Evolutionary conservation across 1,284 basidiomycete species (phyloP), one percentile per base, ranked within the genome.

Genomic region (Heterobasidion annosum): DNA sequence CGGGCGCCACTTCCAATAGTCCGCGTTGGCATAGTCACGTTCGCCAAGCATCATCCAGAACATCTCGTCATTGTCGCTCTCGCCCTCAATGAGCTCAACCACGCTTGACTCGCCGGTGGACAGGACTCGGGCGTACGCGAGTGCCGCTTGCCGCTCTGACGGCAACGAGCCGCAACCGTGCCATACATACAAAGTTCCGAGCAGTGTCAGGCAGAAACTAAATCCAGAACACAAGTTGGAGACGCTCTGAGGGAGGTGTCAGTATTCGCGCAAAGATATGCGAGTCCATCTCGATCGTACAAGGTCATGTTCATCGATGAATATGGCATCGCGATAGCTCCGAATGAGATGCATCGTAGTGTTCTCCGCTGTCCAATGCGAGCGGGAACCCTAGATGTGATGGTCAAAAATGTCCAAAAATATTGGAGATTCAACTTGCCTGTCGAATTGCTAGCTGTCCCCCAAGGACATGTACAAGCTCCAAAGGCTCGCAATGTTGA

Each of bases 41-140:
- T 88, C 79, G 8, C 88, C 88, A 9, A 91, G 72, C 48, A 87
- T 77, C 80, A 88, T 83, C 85, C 88, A 89, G 63, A 91, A 90
- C 78, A 90, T 82, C 55, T 89, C 85, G 54, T 89, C 84, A 32
- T 75, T 68, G 32, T 78, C 76, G 52, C 76, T 76, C 59, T 79
- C 76, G n/a, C 79, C 79, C 63, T 91, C 85, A 2, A 65, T 60
- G 7, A 89, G 73, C 56, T 85, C 82, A 8, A 79, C 67, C 19
- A 81, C 67, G 10, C 65, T 66, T 3, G 67, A 67, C 3, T 70
- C 65, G 34, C 68, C 70, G 7, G 64, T 60, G 0, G 71, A 68
- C 34, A 90, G 68, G 5, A 65, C 67, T 46, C 71, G 67, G 5
- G 78, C 85, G 65, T 91, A 91, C 57, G 71, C 66, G 12, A 78